Conservation (phyloP, 108 stramenopile genomes). For the Skeletonema grethae region DNA sequence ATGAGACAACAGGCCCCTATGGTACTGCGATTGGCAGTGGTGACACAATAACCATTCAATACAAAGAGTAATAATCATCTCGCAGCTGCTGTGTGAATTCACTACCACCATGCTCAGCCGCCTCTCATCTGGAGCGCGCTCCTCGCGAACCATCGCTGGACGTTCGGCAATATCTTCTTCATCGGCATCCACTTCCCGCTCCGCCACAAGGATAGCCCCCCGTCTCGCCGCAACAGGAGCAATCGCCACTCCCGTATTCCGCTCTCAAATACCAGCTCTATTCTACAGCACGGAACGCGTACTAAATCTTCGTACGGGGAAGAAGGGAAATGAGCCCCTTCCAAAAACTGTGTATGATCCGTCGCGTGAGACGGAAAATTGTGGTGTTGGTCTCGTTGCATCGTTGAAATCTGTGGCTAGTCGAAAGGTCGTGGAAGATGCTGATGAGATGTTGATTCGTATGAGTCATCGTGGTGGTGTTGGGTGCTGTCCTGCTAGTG, state of each 20-base stretch:
- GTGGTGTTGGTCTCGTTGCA: conserved; percentile 91
- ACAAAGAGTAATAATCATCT: neutral
- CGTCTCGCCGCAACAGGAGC: conserved; percentile 3
- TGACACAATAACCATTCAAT: neutral
- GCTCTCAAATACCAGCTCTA: conserved; percentile 18
- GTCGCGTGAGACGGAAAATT: conserved; percentile 81
- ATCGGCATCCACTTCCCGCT: neutral
- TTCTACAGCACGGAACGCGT: conserved; percentile 74
- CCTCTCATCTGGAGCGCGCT: neutral
- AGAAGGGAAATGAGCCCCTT: conserved; percentile 17
- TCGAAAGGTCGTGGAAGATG: conserved; percentile 91
- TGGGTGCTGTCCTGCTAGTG: conserved; percentile 90
- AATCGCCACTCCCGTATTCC: neutral
- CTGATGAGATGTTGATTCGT: conserved; percentile 97
- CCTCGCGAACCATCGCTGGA: neutral
- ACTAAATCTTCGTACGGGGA: conserved; percentile 53
- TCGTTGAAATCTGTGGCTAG: conserved; percentile 81
- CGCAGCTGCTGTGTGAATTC: neutral
- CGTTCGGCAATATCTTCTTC: neutral
- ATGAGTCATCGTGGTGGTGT: conserved; percentile 97
- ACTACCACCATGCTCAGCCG: conserved; percentile 1
- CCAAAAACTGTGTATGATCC: conserved; percentile 76
- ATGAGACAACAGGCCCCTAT: no score
- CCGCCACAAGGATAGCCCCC: neutral
- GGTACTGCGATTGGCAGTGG: neutral